These are phyloP conservation scores for Paraphysoderma sedebokerense DNA, from an alignment of 371 early-diverging fungal genomes.

Conservation along the genomic window DNA sequence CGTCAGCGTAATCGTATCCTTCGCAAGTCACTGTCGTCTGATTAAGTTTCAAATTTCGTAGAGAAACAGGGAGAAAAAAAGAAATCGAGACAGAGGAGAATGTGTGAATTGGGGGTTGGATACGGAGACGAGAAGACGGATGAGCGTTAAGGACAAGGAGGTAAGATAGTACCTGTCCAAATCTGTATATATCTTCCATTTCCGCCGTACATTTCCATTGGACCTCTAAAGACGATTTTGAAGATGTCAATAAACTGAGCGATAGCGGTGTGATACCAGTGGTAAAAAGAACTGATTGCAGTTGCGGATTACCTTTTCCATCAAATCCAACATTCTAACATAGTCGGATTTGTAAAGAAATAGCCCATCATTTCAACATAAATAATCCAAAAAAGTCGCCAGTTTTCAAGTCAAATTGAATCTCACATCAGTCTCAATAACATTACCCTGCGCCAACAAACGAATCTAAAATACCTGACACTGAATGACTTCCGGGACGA, in stretches of 20 bases:
- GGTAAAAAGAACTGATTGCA: too few species aligned
- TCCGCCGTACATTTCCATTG: neutral
- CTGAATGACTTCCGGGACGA: conserved; percentile 11
- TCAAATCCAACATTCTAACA: fast-evolving
- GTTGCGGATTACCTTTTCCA: neutral
- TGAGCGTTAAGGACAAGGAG: neutral
- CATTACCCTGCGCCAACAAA: neutral
- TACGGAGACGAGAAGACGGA: neutral
- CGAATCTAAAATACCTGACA: conserved; percentile 2
- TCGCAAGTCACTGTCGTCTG: conserved; percentile 28
- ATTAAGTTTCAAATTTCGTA: conserved; percentile 21
- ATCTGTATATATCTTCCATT: neutral
- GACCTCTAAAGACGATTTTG: too few species aligned
- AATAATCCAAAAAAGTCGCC: too few species aligned
- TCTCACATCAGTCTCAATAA: neutral
- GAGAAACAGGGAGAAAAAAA: neutral
- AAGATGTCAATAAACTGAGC: too few species aligned
- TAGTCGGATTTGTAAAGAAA: too few species aligned
- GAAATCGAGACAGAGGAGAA: neutral
- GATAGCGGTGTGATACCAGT: too few species aligned
- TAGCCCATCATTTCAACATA: too few species aligned
- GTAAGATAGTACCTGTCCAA: neutral
- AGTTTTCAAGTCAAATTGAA: neutral
- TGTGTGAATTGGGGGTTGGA: neutral
- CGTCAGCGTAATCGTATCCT: conserved; percentile 26